Evolutionary conservation across 371 early-diverging fungal species (phyloP).

Genomic region (Mortierella sp.): DNA sequence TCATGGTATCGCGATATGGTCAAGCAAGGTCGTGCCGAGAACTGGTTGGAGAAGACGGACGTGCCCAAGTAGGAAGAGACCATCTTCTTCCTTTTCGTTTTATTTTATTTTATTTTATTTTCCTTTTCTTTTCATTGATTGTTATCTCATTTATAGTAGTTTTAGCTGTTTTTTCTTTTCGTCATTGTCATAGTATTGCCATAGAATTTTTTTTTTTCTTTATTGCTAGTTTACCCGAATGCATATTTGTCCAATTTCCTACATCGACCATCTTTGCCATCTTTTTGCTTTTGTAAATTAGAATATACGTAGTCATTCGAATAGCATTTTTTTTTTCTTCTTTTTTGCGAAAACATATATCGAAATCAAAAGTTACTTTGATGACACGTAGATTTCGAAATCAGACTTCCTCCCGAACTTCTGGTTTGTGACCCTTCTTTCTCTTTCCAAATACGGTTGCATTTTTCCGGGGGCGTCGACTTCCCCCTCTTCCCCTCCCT

Average conservation of each 20-base stretch:
- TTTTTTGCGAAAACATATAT: too few relatives aligned
- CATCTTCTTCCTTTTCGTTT: slow-evolving; percentile 1
- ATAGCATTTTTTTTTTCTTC: too few relatives aligned
- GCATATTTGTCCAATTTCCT: neutral
- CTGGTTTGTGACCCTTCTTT: too few relatives aligned
- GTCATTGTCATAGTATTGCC: slow-evolving; percentile 1
- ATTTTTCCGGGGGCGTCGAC: too few relatives aligned
- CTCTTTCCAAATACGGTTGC: too few relatives aligned
- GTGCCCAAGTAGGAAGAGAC: neutral
- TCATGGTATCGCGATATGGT: slow-evolving; percentile 51
- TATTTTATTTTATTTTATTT: neutral
- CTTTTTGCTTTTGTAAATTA: neutral
- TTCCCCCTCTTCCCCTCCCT: too few relatives aligned
- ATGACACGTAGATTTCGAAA: too few relatives aligned
- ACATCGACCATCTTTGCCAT: neutral
- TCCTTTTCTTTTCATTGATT: neutral
- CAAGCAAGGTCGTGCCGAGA: slow-evolving; percentile 45
- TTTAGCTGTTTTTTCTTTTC: slow-evolving; percentile 5
- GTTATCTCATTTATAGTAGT: neutral
- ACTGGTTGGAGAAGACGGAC: slow-evolving; percentile 26
- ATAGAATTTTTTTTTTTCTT: slow-evolving; percentile 13
- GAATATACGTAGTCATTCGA: neutral
- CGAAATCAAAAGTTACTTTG: too few relatives aligned
- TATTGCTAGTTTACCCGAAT: neutral
- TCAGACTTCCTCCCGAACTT: too few relatives aligned